These are phyloP conservation scores for Apiotrichum sp. DNA, from an alignment of 1,284 basidiomycete genomes.

Conservation along the genomic window DNA sequence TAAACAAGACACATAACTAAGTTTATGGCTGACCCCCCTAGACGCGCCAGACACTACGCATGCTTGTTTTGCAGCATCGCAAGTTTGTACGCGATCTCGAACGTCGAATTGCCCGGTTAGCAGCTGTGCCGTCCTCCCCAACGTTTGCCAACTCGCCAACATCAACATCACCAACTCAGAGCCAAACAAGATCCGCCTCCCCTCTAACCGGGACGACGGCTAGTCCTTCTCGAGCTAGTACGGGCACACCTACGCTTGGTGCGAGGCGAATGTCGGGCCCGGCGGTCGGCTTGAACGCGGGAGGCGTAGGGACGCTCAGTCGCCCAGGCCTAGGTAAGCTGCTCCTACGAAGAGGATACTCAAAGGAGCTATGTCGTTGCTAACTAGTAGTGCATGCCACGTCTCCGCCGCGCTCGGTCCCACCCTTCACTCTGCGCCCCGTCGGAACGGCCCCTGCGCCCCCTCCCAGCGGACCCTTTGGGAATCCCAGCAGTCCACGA, in stretches of 20 bases:
- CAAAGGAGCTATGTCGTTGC: neutral
- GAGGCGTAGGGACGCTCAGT: neutral
- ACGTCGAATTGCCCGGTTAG: conserved; percentile 23
- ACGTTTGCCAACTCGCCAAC: conserved; percentile 1
- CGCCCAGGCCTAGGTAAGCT: conserved; percentile 4
- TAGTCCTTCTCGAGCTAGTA: neutral
- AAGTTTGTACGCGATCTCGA: conserved; percentile 40
- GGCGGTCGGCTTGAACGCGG: conserved; percentile 7
- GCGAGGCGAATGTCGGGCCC: conserved; percentile 1
- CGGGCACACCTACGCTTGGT: neutral
- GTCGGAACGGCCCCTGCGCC: conserved; percentile 3
- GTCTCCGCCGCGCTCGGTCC: conserved; percentile 18
- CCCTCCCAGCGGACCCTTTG: conserved; percentile 2
- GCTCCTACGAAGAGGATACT: neutral
- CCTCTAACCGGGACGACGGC: too few species aligned
- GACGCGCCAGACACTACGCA: conserved; percentile 27
- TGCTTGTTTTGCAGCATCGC: conserved; percentile 40
- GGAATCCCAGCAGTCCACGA: conserved; percentile 3
- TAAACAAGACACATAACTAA: too few species aligned
- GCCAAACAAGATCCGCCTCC: neutral
- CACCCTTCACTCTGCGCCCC: conserved; percentile 34
- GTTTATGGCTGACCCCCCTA: neutral
- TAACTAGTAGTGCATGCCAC: conserved; percentile 9
- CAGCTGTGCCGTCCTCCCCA: neutral
- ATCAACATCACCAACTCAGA: neutral